These are phyloP conservation scores for Didymella sp. DNA, from an alignment of 2,329 filamentous ascomycete genomes.

Conservation along the genomic window DNA sequence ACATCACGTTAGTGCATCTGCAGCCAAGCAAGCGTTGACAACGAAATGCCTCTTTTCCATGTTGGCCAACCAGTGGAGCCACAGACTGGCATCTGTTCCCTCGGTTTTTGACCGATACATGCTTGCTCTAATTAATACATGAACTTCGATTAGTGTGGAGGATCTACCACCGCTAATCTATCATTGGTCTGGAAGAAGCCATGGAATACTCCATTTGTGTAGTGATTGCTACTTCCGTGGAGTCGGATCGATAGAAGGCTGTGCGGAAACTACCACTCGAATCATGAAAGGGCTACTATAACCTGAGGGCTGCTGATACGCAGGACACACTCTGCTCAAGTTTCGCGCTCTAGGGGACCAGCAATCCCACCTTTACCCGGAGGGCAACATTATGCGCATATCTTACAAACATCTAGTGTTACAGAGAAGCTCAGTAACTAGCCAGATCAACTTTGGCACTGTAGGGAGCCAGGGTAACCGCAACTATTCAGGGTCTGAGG, in stretches of 20 bases:
- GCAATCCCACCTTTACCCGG: not conserved
- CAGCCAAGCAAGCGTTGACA: not conserved
- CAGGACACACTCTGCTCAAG: not conserved
- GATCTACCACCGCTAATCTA: not conserved
- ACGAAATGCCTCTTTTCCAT: not conserved
- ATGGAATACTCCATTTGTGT: not conserved
- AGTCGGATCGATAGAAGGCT: conserved; percentile 1
- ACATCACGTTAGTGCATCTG: not conserved
- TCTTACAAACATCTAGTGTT: not conserved
- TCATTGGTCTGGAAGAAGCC: not conserved
- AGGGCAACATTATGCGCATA: not conserved
- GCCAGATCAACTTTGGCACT: conserved; percentile 1
- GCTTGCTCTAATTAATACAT: not conserved
- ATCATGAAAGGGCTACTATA: not conserved
- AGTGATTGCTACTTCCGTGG: not conserved
- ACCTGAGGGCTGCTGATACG: not conserved
- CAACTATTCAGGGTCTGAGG: not conserved
- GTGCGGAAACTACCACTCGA: not conserved
- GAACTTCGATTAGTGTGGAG: not conserved
- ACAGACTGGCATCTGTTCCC: not conserved
- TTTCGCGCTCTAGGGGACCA: not conserved
- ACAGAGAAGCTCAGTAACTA: not conserved
- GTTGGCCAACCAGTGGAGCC: not conserved
- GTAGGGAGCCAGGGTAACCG: not conserved
- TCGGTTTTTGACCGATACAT: not conserved